Conservation (phyloP, 768 basidiomycete species). For the Chalciporus chontae region DNA sequence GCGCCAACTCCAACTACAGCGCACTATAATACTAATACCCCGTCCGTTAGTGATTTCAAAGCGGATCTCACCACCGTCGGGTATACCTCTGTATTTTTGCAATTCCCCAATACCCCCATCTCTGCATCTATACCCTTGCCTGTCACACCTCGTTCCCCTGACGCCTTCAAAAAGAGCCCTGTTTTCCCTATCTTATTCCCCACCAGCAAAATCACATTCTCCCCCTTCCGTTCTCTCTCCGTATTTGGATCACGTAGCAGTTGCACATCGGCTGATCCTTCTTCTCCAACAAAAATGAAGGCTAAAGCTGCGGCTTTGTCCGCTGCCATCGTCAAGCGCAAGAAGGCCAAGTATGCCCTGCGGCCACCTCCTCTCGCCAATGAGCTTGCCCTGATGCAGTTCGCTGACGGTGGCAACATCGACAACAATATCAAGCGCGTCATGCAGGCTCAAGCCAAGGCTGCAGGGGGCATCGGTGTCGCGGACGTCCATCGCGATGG, state of each 20-base stretch:
- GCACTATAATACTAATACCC: conserved; percentile 32
- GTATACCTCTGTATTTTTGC: conserved; percentile 65
- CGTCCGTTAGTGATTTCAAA: conserved; percentile 44
- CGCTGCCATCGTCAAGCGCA: conserved; percentile 41
- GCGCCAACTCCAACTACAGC: conserved; percentile 38
- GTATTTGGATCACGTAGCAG: conserved; percentile 40
- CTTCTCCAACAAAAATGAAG: conserved; percentile 25
- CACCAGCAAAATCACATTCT: conserved; percentile 29
- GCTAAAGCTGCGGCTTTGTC: conserved; percentile 18
- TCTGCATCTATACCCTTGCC: conserved; percentile 18
- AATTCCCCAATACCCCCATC: conserved; percentile 48
- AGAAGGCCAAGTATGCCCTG: conserved; percentile 49
- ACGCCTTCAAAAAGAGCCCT: conserved; percentile 16
- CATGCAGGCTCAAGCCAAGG: conserved; percentile 54
- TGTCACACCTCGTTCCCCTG: conserved; percentile 4
- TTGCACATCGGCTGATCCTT: conserved; percentile 33
- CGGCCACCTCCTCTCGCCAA: conserved; percentile 52
- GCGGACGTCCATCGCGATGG: conserved; percentile 58
- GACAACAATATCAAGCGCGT: conserved; percentile 51
- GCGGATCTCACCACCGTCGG: conserved; percentile 58
- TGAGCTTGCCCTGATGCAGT: conserved; percentile 69
- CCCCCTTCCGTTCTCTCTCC: conserved; percentile 51
- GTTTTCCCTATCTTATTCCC: conserved; percentile 10
- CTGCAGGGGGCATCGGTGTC: conserved; percentile 34
- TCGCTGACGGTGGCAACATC: conserved; percentile 59